A percentile compares a stretch with the other conserved stretches of the same genome.
Conservation (phyloP, 2,329 filamentous ascomycete genomes). For the Aspergillus candidus region DNA sequence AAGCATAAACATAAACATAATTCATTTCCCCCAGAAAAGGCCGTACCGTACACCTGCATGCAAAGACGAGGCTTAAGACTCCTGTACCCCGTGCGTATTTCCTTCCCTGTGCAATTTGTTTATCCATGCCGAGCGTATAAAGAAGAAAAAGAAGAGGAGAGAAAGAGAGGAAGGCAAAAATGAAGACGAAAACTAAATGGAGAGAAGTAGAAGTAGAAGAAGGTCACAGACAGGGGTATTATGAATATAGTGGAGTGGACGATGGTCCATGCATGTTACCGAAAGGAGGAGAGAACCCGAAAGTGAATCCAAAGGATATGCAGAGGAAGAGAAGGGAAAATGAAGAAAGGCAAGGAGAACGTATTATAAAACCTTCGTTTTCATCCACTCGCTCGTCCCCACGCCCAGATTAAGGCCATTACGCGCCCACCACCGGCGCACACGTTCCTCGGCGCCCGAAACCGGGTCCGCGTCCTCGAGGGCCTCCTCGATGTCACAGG, state of each 20-base stretch:
- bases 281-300: not conserved
- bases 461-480: slow-evolving; percentile 70
- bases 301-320: not conserved
- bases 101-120: too few relatives aligned
- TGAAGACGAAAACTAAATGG: not conserved
- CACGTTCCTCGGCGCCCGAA: slow-evolving; percentile 61
- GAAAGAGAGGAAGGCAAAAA: not conserved
- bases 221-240: slow-evolving; percentile 11
- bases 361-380: slow-evolving; percentile 61
- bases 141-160: too few relatives aligned
- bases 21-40: too few relatives aligned
- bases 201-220: not conserved
- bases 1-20: too few relatives aligned
- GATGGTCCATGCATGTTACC: too few relatives aligned
- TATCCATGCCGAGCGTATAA: too few relatives aligned
- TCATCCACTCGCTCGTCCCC: slow-evolving; percentile 85
- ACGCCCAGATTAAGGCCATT: slow-evolving; percentile 78
- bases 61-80: too few relatives aligned
- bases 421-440: slow-evolving; percentile 79
- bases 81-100: too few relatives aligned
- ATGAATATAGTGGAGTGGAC: not conserved
- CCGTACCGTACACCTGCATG: too few relatives aligned
- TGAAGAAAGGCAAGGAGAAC: not conserved
- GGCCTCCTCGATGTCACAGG: slow-evolving; percentile 91
- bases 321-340: not conserved